Percentiles rank a stretch among this genome's conserved stretches.
These are phyloP conservation scores for Penicillium samsonianum DNA, from an alignment of 495 filamentous ascomycete genomes.

Conservation along the genomic window DNA sequence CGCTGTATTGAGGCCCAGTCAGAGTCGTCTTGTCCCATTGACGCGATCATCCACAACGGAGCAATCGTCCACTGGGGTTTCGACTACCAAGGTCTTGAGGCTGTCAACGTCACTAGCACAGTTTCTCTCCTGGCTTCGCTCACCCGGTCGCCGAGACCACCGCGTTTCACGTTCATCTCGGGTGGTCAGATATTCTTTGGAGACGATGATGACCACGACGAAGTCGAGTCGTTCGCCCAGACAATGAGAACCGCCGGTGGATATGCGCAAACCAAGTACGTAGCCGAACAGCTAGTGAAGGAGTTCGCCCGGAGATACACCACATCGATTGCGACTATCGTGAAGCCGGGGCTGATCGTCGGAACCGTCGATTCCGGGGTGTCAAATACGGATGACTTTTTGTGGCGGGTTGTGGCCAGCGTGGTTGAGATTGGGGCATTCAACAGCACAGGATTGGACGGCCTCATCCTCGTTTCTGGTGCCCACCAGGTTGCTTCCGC, in stretches of 20 bases:
- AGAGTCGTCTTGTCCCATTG: conserved; percentile 26
- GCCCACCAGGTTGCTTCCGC: conserved; percentile 1
- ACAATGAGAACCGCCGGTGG: conserved; percentile 13
- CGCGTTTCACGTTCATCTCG: conserved; percentile 24
- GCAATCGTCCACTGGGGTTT: conserved; percentile 50
- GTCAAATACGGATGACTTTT: conserved; percentile 29
- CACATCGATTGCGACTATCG: conserved; percentile 12
- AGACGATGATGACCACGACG: not conserved
- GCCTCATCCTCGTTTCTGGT: not conserved
- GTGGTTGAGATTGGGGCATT: conserved; percentile 3
- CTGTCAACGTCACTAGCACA: conserved; percentile 38
- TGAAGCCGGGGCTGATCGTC: conserved; percentile 32
- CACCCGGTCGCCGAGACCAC: conserved; percentile 2
- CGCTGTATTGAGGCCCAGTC: not conserved
- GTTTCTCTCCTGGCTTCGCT: conserved; percentile 27
- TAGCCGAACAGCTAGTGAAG: conserved; percentile 28
- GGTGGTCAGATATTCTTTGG: conserved; percentile 16
- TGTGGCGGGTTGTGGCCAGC: conserved; percentile 34
- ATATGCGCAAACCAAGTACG: conserved; percentile 32
- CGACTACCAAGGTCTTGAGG: conserved; percentile 35
- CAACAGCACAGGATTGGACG: conserved; percentile 3
- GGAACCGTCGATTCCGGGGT: conserved; percentile 16
- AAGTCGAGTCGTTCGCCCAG: not conserved
- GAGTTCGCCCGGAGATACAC: conserved; percentile 7
- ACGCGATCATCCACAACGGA: conserved; percentile 75